phyloP scores from a whole-genome alignment of 768 basidiomycete genomes.

The Clitopilus passeckerianus region DNA sequence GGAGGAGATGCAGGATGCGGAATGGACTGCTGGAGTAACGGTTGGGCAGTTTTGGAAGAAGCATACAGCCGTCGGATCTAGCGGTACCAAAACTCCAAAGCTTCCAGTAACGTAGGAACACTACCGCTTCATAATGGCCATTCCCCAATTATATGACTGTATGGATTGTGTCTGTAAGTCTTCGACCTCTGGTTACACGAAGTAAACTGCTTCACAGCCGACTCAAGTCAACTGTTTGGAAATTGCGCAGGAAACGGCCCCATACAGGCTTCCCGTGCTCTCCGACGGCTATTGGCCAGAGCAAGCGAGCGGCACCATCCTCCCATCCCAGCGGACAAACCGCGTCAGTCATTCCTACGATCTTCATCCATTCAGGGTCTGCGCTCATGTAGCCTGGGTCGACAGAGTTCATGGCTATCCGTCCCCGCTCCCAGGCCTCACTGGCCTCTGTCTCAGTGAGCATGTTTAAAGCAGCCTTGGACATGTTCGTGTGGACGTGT shows the following conservation, averaged over 20 bases:
- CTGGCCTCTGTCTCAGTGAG: conserved; percentile 28
- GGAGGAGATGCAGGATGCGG: conserved; percentile 12
- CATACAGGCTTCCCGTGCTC: conserved; percentile 22
- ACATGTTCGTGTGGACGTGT: conserved; percentile 33
- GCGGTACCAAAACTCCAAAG: not conserved
- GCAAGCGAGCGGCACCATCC: conserved; percentile 26
- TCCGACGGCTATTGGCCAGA: conserved; percentile 27
- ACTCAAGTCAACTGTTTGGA: conserved; percentile 16
- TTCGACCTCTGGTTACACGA: not conserved
- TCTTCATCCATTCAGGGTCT: conserved; percentile 25
- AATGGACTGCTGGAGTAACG: conserved; percentile 13
- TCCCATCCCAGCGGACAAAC: conserved; percentile 26
- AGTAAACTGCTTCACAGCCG: conserved; percentile 1
- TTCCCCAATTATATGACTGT: no score
- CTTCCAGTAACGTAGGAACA: not conserved
- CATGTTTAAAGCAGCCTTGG: conserved; percentile 33
- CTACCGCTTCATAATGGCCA: no score
- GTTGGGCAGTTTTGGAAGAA: conserved; percentile 18
- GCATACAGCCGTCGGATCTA: not conserved
- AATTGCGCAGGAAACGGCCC: conserved; percentile 31
- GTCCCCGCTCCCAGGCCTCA: conserved; percentile 20
- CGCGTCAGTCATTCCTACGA: conserved; percentile 14
- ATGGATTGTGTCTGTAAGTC: no score
- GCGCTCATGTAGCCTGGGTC: conserved; percentile 33
- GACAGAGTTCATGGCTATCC: conserved; percentile 26